Base-by-base conservation (phyloP, 495 filamentous ascomycete genomes). In the Penicillium samsonianum region DNA sequence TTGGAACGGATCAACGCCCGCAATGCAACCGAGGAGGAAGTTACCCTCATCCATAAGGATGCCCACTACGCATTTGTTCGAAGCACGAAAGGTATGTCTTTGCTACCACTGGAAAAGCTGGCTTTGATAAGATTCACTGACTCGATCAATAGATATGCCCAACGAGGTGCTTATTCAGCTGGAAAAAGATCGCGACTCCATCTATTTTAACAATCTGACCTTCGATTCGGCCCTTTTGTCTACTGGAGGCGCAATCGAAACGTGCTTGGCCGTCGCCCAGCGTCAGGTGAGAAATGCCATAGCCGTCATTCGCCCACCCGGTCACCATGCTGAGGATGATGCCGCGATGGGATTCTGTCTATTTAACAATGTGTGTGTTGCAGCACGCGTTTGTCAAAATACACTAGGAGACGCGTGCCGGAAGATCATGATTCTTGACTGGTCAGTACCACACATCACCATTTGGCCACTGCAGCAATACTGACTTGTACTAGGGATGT, bases 331-430 rank as follows among this genome's bases (percentile, higher is more conserved):
- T 1, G 95, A 98, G 66, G 82, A 81, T 48, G 80, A 93, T 61
- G 76, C 82, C 14, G 80, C 94, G 6, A 91, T 94, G 84, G 94
- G 94, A 0, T 98, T 98, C 67, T 98, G 94, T 70, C 75, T 98
- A 16, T 97, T 96, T 69, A 96, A 99, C 73, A 99, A 99, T 73
- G 95, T 97, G 11, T 88, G 88, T 28, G 87, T 99, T 51, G 92
- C 92, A 1, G 87, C 92, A 9, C 86, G 84, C 50, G 88, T 92
- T 45, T 95, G 91, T 61, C 91, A 92, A 67, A 70, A 74, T 26
- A 83, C 87, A 40, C 90, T 87, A 57, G 88, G 88, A 4, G 85
- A 94, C 0, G 73, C 73, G 0, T 96, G 91, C 67, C 86, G 91
- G 35, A 97, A 95, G 71, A 80, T 98, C 28, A 67, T 98, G 50